Conservation (phyloP, 495 filamentous ascomycete genomes). For the Margaritispora aquatica region DNA sequence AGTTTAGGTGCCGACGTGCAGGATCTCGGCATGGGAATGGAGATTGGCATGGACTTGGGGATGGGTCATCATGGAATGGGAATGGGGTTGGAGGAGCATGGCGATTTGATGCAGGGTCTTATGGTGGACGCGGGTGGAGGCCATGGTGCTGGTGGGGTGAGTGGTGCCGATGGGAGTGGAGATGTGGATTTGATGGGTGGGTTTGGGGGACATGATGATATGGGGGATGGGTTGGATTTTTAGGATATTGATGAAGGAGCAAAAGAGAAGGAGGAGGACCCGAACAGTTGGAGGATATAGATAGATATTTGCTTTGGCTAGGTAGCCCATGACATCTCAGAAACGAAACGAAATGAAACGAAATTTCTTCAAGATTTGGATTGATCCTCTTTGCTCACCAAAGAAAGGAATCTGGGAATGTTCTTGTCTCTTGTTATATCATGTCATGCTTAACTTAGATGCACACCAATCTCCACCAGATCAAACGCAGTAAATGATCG, state of each 20-base stretch:
- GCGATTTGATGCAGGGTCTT: constrained; percentile 20
- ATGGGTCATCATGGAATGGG: constrained; percentile 9
- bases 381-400: no score
- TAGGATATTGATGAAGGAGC: background rate
- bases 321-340: no score
- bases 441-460: no score
- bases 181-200: background rate
- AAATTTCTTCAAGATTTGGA: no score
- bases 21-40: constrained; percentile 10
- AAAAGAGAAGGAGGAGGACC: no score
- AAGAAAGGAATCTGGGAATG: no score
- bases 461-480: no score
- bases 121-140: constrained; percentile 15
- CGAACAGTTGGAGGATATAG: no score
- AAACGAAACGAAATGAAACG: no score
- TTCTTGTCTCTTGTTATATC: no score
- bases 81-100: constrained; percentile 4
- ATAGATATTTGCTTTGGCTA: no score
- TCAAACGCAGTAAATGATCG: no score
- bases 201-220: background rate
- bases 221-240: constrained; percentile 16
- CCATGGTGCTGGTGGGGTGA: constrained; percentile 10
- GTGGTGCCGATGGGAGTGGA: constrained; percentile 1
- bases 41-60: constrained; percentile 10
- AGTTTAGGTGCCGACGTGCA: background rate